Evolutionary conservation across 1,284 basidiomycete species (phyloP).

Genomic region (Sporisorium exsertum): DNA sequence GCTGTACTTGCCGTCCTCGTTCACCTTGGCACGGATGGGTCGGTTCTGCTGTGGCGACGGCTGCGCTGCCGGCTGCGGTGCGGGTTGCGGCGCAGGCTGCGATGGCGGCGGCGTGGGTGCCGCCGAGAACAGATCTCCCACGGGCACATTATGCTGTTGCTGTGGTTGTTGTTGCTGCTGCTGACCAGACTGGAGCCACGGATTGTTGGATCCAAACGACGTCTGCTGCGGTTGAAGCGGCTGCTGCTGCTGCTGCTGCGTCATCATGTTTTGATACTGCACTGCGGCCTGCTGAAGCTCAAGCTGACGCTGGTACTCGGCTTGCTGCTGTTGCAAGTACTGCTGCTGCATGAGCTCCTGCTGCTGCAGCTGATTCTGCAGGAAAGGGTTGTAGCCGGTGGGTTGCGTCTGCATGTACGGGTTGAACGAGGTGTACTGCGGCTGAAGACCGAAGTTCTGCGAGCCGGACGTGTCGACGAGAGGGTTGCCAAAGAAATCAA

Average conservation of each 20-base stretch:
- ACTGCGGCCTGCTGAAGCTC: slow-evolving; percentile 69
- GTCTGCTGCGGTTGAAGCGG: slow-evolving; percentile 73
- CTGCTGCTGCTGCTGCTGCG: slow-evolving; percentile 68
- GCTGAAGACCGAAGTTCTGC: slow-evolving; percentile 69
- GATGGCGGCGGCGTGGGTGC: slow-evolving; percentile 43
- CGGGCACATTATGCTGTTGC: slow-evolving; percentile 56
- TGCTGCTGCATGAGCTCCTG: slow-evolving; percentile 77
- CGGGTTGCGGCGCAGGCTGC: slow-evolving; percentile 21
- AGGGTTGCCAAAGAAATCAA: slow-evolving; percentile 63
- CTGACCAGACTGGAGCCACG: slow-evolving; percentile 71
- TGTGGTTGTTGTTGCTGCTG: slow-evolving; percentile 52
- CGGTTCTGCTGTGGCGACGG: slow-evolving; percentile 31
- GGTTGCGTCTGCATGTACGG: slow-evolving; percentile 72
- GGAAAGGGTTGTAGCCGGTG: slow-evolving; percentile 61
- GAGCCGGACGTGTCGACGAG: slow-evolving; percentile 53
- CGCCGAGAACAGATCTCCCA: slow-evolving; percentile 58
- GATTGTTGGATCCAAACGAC: slow-evolving; percentile 88
- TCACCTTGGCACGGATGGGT: slow-evolving; percentile 46
- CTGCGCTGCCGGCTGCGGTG: slow-evolving; percentile 17
- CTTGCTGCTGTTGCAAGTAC: slow-evolving; percentile 63
- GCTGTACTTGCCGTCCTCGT: slow-evolving; percentile 48
- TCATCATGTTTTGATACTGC: slow-evolving; percentile 70
- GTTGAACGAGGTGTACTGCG: slow-evolving; percentile 74
- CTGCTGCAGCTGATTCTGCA: slow-evolving; percentile 75
- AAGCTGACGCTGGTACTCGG: slow-evolving; percentile 69